Conservation (phyloP, 1,139 yeast genomes). For the Citeromyces hawaiiensis region DNA sequence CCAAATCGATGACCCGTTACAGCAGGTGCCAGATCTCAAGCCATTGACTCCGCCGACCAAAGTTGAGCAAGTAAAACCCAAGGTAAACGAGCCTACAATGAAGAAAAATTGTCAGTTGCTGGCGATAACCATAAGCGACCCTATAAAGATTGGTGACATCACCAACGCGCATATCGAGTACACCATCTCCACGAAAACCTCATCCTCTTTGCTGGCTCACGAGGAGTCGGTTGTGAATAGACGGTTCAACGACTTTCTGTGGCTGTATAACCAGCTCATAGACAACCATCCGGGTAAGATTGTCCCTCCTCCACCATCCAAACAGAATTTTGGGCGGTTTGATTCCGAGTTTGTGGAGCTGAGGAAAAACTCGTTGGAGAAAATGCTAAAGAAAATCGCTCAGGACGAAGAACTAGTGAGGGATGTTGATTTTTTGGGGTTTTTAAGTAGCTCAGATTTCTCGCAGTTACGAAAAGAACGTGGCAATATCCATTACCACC, state of each 20-base stretch:
- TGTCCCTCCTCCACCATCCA: slow-evolving; percentile 95
- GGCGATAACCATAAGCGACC: slow-evolving; percentile 76
- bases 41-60: slow-evolving; percentile 9
- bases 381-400: slow-evolving; percentile 66
- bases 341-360: slow-evolving; percentile 82
- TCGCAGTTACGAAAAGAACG: slow-evolving; percentile 48
- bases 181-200: slow-evolving; percentile 50
- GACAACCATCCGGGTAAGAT: slow-evolving; percentile 81
- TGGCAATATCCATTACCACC: slow-evolving; percentile 22
- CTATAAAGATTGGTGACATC: slow-evolving; percentile 82
- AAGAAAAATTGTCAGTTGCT: slow-evolving; percentile 18
- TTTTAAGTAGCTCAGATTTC: slow-evolving; percentile 66
- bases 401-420: slow-evolving; percentile 39
- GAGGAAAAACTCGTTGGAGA: slow-evolving; percentile 76
- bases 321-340: slow-evolving; percentile 77
- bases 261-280: slow-evolving; percentile 86
- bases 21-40: slow-evolving; percentile 20
- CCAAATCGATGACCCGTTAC: slow-evolving; percentile 38
- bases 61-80: slow-evolving; percentile 8
- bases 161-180: slow-evolving; percentile 85
- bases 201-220: slow-evolving; percentile 17
- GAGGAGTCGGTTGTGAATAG: slow-evolving; percentile 14
- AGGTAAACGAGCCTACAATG: slow-evolving; percentile 4
- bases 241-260: slow-evolving; percentile 17
- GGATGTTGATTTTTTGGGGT: slow-evolving; percentile 69